Conservation (phyloP, 352 stramenopile genomes). For the Globisporangium solare region DNA sequence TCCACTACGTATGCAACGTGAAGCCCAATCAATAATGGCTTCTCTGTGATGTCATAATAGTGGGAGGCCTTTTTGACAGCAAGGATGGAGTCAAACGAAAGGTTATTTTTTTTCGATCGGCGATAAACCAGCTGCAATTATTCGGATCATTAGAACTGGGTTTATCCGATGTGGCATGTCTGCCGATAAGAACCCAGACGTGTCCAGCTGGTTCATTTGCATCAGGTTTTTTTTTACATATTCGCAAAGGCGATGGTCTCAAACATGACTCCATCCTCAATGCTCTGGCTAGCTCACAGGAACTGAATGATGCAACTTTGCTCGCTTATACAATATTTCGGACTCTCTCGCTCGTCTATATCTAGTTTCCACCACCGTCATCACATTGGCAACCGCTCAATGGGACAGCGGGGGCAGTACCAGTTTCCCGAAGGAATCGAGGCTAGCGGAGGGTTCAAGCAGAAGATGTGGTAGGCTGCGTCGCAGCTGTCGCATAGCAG, state of each 20-base stretch:
- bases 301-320: not conserved
- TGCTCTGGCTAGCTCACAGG: not conserved
- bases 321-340: not conserved
- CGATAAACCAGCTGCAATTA: too few relatives aligned
- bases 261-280: not conserved
- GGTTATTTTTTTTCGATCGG: too few relatives aligned
- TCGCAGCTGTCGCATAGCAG: constrained; percentile 84
- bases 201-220: too few relatives aligned
- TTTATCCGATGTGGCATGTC: too few relatives aligned
- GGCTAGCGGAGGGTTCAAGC: constrained; percentile 52
- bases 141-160: too few relatives aligned
- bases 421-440: constrained; percentile 70
- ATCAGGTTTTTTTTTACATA: too few relatives aligned
- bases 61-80: not conserved
- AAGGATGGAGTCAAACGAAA: not conserved
- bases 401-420: constrained; percentile 72
- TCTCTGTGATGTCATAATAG: too few relatives aligned
- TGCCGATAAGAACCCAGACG: too few relatives aligned
- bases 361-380: not conserved
- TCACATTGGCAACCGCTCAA: constrained; percentile 31
- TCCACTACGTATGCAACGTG: constrained; percentile 5
- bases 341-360: constrained; percentile 6
- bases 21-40: not conserved
- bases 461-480: constrained; percentile 80
- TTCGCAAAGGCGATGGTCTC: too few relatives aligned